Base-by-base conservation (phyloP, 129 eudicot species). In the Tanacetum coccineum region DNA sequence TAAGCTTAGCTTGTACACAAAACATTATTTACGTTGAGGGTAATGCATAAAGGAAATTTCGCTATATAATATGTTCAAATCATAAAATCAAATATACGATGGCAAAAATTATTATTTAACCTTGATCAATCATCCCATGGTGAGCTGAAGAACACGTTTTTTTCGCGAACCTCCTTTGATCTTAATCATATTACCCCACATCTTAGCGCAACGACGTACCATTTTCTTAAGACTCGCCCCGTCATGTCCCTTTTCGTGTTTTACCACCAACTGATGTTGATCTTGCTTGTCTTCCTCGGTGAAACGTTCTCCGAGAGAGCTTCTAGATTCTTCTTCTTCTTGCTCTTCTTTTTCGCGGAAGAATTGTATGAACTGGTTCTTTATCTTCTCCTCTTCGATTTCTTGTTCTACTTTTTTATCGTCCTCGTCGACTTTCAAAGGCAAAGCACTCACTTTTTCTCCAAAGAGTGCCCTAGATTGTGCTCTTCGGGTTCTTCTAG, bases 401-500 rank as follows among this genome's bases (percentile, higher is more conserved):
- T 51, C 79, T 42, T 69, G 61, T 57, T 19, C 42, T 30, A 62
- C 53, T 8, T 62, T 62, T 62, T 50, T 51, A 50, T 62, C 70
- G 1, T 20, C 59, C 49, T 66, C 44, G 13, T 44, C 70, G n/a
- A n/a, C n/a, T 12, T 74, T 70, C 68, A 68, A 52, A 5, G 68
- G 66, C 72, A 68, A 52, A 5, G 68, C 78, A 73, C 57, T 67
- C 75, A 73, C 70, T 63, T 72, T 72, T 64, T 73, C 77, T 53
- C 71, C 77, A 22, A 53, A 63, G 62, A 63, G 47, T 13, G 22
- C 4, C 8, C 70, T 48, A 28, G 66, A 21, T 6, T 85, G 91
- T 21, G 55, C 47, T 76, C 72, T 84, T 71, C 90, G 76, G 9
- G 95, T 87, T 79, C 95, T 79, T 71, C 67, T 81, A 6, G 95